Percentiles rank a stretch among this genome's conserved stretches.
Evolutionary conservation across 257 asterid genomes (phyloP).

Genomic region (Solanum sejunctum): DNA sequence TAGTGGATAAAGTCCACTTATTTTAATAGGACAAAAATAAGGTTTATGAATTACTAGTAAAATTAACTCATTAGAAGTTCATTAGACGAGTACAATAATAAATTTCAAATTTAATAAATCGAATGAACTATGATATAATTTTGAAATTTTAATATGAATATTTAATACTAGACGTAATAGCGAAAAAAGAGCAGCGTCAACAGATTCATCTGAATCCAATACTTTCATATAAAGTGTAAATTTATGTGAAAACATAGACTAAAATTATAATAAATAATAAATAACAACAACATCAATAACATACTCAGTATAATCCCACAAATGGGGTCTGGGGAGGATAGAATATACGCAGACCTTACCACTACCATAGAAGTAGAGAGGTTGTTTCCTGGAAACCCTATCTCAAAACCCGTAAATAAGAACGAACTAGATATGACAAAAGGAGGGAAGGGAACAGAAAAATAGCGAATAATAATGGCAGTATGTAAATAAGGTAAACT

Average conservation of each 20-base stretch:
- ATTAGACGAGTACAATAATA: too few relatives aligned
- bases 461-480: too few relatives aligned
- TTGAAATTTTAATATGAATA: not conserved
- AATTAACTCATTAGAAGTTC: not conserved
- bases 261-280: not conserved
- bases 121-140: not conserved
- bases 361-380: too few relatives aligned
- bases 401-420: too few relatives aligned
- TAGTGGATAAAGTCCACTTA: not conserved
- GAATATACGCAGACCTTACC: too few relatives aligned
- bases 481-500: too few relatives aligned
- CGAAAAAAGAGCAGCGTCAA: not conserved
- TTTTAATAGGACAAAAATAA: not conserved
- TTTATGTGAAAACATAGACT: not conserved
- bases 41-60: not conserved
- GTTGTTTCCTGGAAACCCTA: too few relatives aligned
- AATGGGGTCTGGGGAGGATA: too few relatives aligned
- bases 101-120: not conserved
- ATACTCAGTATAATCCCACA: too few relatives aligned
- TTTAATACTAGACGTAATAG: fast-evolving
- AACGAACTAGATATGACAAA: too few relatives aligned
- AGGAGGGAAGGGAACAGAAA: too few relatives aligned
- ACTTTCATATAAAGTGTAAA: not conserved
- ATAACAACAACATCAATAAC: too few relatives aligned
- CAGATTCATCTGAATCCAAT: not conserved